Base-by-base conservation (phyloP, 1,284 basidiomycete species). In the Pseudozyma hubeiensis region DNA sequence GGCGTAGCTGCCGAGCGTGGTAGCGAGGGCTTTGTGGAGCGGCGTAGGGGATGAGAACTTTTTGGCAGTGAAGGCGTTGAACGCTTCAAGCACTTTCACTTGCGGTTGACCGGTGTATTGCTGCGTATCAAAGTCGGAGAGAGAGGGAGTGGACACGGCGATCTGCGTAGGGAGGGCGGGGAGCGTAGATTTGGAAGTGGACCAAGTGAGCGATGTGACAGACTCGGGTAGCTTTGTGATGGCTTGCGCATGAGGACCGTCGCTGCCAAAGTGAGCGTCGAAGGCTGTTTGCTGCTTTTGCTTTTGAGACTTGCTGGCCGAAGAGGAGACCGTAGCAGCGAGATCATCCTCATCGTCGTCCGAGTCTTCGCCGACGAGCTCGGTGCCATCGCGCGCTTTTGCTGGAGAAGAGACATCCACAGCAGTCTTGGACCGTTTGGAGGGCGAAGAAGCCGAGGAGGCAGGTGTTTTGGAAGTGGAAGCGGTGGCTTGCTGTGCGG, bases 21-120 rank as follows among this genome's bases (percentile, higher is more conserved):
- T 54, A 4, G 77, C 53, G 17, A 81, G 65, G 5, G 72, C 66
- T 24, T 54, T 52, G 58, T 82, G 79, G 14, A 64, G 56, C 9
- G 53, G 34, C 3, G 63, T 59, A 2, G 65, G 53, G 0, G 52
- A 50, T 8, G 54, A 31, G 39, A 63, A 65, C 44, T 65, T 56
- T 43, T 70, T 64, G 33, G 52, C 37, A 7, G 39, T 41, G 30
- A 50, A 74, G 16, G 53, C 47, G 46, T 69, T 64, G 72, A 70
- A 72, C 4, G 65, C 67, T 4, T 77, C 72, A 24, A 81, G 64
- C 35, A 80, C 70, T 30, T 76, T 75, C 16, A 71, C 67, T 34
- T 81, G 77, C 0, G 77, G 76, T 19, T 78, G 59, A 44, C 63
- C 70, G 11, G 47, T 0, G 37, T 64, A 69, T 50, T 61, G 53